Conservation (phyloP, 306 rosid genomes). For the Oxytropis ochrocephala region DNA sequence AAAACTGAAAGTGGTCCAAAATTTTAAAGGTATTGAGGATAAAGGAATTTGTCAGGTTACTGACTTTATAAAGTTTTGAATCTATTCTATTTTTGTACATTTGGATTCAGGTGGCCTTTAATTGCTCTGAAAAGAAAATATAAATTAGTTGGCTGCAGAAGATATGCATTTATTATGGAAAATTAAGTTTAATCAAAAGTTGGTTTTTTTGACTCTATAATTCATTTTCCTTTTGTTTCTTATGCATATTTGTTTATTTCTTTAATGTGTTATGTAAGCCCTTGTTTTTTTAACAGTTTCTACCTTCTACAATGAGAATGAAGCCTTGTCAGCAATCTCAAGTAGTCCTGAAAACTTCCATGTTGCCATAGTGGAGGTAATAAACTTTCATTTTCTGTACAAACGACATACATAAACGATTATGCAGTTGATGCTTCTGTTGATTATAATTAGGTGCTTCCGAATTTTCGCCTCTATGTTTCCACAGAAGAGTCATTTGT, state of each 20-base stretch:
- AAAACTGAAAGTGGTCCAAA: slow-evolving; percentile 30
- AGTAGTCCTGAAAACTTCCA: slow-evolving; percentile 63
- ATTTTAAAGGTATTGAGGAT: slow-evolving; percentile 14
- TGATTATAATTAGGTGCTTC: neutral
- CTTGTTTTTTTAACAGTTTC: slow-evolving; percentile 44
- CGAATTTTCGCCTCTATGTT: neutral
- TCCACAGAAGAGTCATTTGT: neutral
- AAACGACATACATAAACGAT: neutral
- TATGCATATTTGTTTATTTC: neutral
- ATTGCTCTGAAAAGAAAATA: neutral
- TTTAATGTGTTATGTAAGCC: slow-evolving; percentile 19
- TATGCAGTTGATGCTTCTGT: neutral
- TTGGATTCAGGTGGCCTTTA: slow-evolving; percentile 21
- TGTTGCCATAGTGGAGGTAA: slow-evolving; percentile 78
- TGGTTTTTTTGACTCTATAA: too few relatives aligned
- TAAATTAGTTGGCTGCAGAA: slow-evolving; percentile 12
- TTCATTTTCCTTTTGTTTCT: neutral
- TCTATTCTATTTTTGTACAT: slow-evolving; percentile 24
- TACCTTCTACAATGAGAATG: slow-evolving; percentile 51
- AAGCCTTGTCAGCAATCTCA: slow-evolving; percentile 62
- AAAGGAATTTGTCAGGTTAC: slow-evolving; percentile 7
- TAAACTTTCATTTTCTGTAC: neutral
- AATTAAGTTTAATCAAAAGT: neutral
- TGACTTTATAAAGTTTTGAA: slow-evolving; percentile 20
- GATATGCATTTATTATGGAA: neutral